Evolutionary conservation across 1,139 yeast species (phyloP), one percentile per base, ranked within the genome.

Genomic region (Kluyveromyces sp.): DNA sequence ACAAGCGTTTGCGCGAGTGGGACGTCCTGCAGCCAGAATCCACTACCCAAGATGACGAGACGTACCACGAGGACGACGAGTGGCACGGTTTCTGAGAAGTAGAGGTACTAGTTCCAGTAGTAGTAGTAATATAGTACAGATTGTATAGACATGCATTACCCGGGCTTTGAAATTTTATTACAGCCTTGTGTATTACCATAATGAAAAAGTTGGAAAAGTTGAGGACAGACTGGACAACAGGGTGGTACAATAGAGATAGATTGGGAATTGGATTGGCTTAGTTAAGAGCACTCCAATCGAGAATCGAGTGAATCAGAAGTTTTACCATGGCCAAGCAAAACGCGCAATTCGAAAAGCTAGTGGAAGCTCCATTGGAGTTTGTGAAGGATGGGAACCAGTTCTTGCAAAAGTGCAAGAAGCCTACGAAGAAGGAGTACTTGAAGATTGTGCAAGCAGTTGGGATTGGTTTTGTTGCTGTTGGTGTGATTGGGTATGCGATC

Each of bases 391-490:
- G 97, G 54, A 52, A 82, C 53, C 88, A 90, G 51, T 92, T 92
- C 68, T 75, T 92, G 60, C 79, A 79, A 67, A 87, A 88, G 71
- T 90, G 97, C 74, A 85, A 92, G 65, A 92, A 90, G 72, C 98
- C 98, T 57, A 83, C 83, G 67, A 74, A 77, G 66, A 85, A 83
- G 69, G 98, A 92, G 72, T 90, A 86, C 74, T 61, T 82, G 51
- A 84, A 85, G 70, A 86, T 90, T 64, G 78, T 92, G 57, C 83
- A 92, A 71, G 97, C 97, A 48, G 97, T 92, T 49, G 97, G 97
- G 61, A 77, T 89, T 57, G 98, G 98, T 59, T 92, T 90, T 71
- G 73, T 90, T 59, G 90, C 90, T 79, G 94, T 92, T 92, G 98
- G 98, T 62, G 85, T 88, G 61, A 95, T 92, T 61, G 98, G 98